Evolutionary conservation across 495 filamentous ascomycete species (phyloP).

Genomic region (Amorphotheca resinae): DNA sequence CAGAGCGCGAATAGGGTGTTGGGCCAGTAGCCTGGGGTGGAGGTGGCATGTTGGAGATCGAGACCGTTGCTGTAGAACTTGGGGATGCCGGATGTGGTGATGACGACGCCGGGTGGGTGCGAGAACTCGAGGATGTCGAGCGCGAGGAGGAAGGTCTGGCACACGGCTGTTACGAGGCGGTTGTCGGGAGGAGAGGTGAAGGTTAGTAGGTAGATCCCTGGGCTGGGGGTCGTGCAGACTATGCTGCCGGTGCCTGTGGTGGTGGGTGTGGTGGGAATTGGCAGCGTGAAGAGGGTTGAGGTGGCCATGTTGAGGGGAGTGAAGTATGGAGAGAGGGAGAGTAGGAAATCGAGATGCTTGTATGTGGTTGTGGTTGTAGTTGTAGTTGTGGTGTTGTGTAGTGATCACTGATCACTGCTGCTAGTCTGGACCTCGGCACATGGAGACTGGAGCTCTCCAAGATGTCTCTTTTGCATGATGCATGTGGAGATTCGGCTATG

Average conservation of each 20-base stretch:
- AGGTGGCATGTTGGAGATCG: constrained; percentile 45
- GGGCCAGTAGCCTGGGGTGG: constrained; percentile 39
- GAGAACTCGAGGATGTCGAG: constrained; percentile 61
- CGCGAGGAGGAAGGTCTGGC: constrained; percentile 49
- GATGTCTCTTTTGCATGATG: no score
- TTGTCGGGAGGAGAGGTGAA: constrained; percentile 63
- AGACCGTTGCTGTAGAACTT: constrained; percentile 81
- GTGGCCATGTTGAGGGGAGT: constrained; percentile 19
- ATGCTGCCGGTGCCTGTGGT: constrained; percentile 62
- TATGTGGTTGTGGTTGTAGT: not conserved
- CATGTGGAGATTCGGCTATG: no score
- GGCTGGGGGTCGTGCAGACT: constrained; percentile 41
- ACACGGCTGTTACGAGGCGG: constrained; percentile 55
- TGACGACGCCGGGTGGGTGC: constrained; percentile 52
- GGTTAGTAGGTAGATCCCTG: constrained; percentile 57
- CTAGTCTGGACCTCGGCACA: no score
- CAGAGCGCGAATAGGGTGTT: constrained; percentile 46
- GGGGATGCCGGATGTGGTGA: constrained; percentile 58
- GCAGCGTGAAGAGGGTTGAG: constrained; percentile 17
- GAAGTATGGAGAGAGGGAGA: not conserved
- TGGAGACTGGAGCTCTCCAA: no score
- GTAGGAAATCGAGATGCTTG: not conserved
- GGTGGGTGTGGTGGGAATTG: constrained; percentile 25
- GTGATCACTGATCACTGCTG: no score
- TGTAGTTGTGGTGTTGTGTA: no score